phyloP scores from a whole-genome alignment of 495 filamentous ascomycete species.

The Penicillium daleae region DNA sequence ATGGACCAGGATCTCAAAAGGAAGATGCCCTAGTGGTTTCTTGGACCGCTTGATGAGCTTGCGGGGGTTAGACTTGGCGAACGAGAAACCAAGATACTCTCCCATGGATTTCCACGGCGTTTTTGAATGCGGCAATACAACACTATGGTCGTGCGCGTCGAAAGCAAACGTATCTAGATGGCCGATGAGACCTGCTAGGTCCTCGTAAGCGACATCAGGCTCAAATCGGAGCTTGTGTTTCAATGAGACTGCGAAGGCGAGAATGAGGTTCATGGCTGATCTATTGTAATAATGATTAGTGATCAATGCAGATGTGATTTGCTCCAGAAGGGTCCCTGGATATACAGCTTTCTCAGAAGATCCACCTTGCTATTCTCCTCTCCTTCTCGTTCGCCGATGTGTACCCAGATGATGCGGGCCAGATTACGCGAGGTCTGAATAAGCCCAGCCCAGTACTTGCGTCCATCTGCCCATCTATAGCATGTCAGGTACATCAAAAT shows the following conservation, averaged over 20 bases:
- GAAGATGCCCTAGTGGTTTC: conserved; percentile 71
- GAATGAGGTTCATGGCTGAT: conserved; percentile 77
- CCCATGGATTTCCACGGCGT: conserved; percentile 65
- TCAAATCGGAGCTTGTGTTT: conserved; percentile 89
- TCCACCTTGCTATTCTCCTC: conserved; percentile 63
- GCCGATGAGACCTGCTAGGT: conserved; percentile 53
- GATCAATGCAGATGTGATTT: background rate
- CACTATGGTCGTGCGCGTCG: conserved; percentile 58
- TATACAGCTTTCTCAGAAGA: conserved; percentile 68
- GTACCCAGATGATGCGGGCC: conserved; percentile 78
- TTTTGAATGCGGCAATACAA: conserved; percentile 45
- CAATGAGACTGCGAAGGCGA: conserved; percentile 74
- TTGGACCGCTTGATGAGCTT: conserved; percentile 69
- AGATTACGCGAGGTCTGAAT: conserved; percentile 73
- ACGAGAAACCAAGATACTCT: conserved; percentile 70
- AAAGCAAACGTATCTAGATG: conserved; percentile 63
- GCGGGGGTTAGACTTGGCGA: conserved; percentile 71
- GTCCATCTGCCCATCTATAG: conserved; percentile 66
- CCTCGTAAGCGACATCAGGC: conserved; percentile 74
- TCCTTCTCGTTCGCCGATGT: conserved; percentile 67
- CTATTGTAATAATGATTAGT: conserved; percentile 33
- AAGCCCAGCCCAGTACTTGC: conserved; percentile 77
- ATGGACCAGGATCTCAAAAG: conserved; percentile 76
- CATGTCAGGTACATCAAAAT: conserved; percentile 2
- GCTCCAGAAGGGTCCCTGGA: background rate